phyloP scores from a whole-genome alignment of 192 early-diverging fungal genomes.

The Rhizophagus clarus region DNA sequence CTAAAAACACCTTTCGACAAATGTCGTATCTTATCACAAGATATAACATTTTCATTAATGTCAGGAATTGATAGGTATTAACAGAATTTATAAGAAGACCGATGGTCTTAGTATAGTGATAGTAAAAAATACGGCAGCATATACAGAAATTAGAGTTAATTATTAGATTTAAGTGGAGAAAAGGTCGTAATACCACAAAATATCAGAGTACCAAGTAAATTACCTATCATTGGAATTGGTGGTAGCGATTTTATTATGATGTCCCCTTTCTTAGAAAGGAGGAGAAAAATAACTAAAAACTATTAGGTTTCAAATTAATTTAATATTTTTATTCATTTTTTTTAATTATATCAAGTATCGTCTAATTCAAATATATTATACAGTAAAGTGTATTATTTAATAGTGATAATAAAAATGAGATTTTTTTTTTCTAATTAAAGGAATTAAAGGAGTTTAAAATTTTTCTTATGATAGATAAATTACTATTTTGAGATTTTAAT shows the following conservation, averaged over 20 bases:
- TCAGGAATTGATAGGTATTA: constrained; percentile 40
- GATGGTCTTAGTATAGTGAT: constrained; percentile 69
- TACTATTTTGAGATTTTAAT: too few species aligned
- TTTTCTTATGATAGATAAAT: too few species aligned
- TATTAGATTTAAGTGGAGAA: constrained; percentile 70
- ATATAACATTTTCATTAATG: constrained; percentile 46
- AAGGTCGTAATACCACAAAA: constrained; percentile 49
- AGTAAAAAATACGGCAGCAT: constrained; percentile 68
- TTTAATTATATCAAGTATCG: too few species aligned
- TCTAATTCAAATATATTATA: too few species aligned
- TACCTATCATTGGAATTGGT: constrained; percentile 5
- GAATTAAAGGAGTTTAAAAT: too few species aligned
- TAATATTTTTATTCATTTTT: too few species aligned
- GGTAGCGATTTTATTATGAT: constrained; percentile 30
- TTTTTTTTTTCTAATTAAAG: too few species aligned
- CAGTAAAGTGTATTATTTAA: too few species aligned
- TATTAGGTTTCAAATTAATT: too few species aligned
- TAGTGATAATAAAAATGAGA: too few species aligned
- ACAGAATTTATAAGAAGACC: constrained; percentile 63
- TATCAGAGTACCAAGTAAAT: constrained; percentile 24
- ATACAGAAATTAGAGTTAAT: constrained; percentile 66
- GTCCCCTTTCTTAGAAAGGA: constrained; percentile 22
- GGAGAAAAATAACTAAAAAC: too few species aligned
- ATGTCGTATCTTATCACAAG: background rate
- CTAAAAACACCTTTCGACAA: background rate